Evolutionary conservation across 768 basidiomycete species (phyloP), one percentile per base, ranked within the genome.

Genomic region (Termitomyces sp.): DNA sequence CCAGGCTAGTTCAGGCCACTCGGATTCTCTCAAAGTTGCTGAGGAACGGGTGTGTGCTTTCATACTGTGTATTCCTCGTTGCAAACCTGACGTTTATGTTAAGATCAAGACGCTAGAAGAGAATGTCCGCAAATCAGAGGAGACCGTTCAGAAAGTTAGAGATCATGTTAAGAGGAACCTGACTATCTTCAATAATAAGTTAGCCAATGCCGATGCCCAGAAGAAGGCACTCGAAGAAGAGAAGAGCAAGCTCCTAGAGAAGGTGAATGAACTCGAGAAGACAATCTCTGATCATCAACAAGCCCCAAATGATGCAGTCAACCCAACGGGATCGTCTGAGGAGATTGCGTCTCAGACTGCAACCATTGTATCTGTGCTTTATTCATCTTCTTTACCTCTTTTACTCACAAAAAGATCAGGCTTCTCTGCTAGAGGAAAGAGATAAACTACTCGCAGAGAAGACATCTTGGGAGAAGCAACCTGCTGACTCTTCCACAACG

Each of bases 361-460:
- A 33, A 60, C 66, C 8, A 68, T 79, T 52, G 79, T 80, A 56
- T 44, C 75, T 68, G 24, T 26, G n/a, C 44, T 28, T 22, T 51
- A 13, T 28, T 33, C 18, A 24, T 28, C 14, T 55, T 45, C 2
- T 48, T n/a, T 16, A 48, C 9, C 46, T 44, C 59, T 49, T 57
- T 63, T n/a, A 18, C 18, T 18, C 18, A 40, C 20, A 11, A 14
- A 7, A 8, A 38, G 61, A 6, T 40, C 30, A 90, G 87, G 72
- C 79, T 52, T 61, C 76, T 47, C 68, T 90, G 28, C 76, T 70
- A 54, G 76, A 78, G 45, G 85, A 92, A 68, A 76, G 83, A 51
- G 87, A 89, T 64, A 76, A 73, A 51, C 70, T 91, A 18, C 71
- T 86, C 28, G 77, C 76, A 0, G 87, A 88, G 65, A 88, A 84